phyloP scores from a whole-genome alignment of 106 monocot genomes.

The Dioscorea dumetorum region DNA sequence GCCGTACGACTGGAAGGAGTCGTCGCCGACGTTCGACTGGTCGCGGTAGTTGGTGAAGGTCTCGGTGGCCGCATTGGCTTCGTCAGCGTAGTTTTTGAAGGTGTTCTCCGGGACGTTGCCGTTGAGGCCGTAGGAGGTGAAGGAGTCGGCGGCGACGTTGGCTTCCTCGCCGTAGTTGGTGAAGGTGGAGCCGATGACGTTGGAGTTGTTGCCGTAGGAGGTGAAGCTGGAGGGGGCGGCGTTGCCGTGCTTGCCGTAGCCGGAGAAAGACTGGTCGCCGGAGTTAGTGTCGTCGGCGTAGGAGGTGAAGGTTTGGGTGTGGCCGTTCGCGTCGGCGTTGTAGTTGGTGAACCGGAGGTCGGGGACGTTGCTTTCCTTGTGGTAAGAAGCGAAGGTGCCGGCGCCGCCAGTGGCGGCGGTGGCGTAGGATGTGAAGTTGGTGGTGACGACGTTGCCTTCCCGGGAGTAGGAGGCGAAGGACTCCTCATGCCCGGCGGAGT shows the following conservation, averaged over 20 bases:
- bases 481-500: constrained; percentile 31
- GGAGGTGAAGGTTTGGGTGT: constrained; percentile 24
- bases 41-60: constrained; percentile 66
- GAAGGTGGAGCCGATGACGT: constrained; percentile 59
- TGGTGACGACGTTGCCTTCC: constrained; percentile 64
- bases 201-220: constrained; percentile 59
- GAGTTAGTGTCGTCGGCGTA: constrained; percentile 70
- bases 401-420: constrained; percentile 42
- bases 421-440: constrained; percentile 90
- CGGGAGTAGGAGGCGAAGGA: constrained; percentile 45
- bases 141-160: constrained; percentile 36
- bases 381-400: constrained; percentile 45
- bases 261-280: constrained; percentile 65
- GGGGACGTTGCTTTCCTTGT: constrained; percentile 37
- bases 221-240: constrained; percentile 27
- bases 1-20: constrained; percentile 67
- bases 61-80: constrained; percentile 29
- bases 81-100: constrained; percentile 34
- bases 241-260: constrained; percentile 63
- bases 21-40: constrained; percentile 81
- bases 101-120: constrained; percentile 60
- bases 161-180: constrained; percentile 40
- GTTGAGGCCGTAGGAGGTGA: constrained; percentile 37
- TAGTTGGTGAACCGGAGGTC: constrained; percentile 71
- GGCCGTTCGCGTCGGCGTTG: constrained; percentile 38